Conservation (phyloP, 139 green algal species). For the Dunaliella sp. region DNA sequence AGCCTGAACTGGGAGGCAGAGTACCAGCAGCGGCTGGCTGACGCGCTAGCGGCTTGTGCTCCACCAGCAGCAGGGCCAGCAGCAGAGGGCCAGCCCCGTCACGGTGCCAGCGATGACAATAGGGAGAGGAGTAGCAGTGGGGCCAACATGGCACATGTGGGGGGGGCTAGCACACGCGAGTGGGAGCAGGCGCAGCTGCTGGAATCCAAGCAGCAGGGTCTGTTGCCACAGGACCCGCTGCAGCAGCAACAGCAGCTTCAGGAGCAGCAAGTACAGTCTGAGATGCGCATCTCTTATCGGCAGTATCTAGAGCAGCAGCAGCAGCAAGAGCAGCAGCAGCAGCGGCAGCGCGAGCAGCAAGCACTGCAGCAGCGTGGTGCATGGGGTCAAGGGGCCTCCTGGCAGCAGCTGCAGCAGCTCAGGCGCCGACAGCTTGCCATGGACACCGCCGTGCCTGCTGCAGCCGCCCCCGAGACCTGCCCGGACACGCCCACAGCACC, state of each 20-base stretch:
- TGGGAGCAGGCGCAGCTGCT: too few relatives aligned
- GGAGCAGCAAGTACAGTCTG: slow-evolving; percentile 1
- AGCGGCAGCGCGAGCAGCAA: slow-evolving; percentile 6
- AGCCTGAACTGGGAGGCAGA: not conserved
- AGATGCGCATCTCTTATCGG: not conserved
- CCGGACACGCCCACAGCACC: not conserved
- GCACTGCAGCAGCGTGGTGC: slow-evolving; percentile 5
- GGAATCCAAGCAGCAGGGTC: too few relatives aligned
- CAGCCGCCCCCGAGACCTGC: not conserved
- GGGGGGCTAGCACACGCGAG: too few relatives aligned
- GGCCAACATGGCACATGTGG: too few relatives aligned
- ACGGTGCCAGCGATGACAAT: too few relatives aligned
- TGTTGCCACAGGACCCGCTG: not conserved
- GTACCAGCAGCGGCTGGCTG: too few relatives aligned
- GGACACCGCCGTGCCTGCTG: not conserved
- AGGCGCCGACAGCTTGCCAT: not conserved
- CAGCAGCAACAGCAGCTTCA: slow-evolving; percentile 4
- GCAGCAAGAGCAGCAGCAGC: not conserved
- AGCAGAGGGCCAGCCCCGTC: not conserved
- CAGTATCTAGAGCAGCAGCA: slow-evolving; percentile 3
- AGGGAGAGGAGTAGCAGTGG: too few relatives aligned
- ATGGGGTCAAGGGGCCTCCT: too few relatives aligned
- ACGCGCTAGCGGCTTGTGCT: too few relatives aligned
- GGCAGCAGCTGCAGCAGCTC: slow-evolving; percentile 7
- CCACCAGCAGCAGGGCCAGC: too few relatives aligned